These are phyloP conservation scores for Pulveroboletus ravenelii DNA, from an alignment of 768 basidiomycete species.

Conservation along the genomic window DNA sequence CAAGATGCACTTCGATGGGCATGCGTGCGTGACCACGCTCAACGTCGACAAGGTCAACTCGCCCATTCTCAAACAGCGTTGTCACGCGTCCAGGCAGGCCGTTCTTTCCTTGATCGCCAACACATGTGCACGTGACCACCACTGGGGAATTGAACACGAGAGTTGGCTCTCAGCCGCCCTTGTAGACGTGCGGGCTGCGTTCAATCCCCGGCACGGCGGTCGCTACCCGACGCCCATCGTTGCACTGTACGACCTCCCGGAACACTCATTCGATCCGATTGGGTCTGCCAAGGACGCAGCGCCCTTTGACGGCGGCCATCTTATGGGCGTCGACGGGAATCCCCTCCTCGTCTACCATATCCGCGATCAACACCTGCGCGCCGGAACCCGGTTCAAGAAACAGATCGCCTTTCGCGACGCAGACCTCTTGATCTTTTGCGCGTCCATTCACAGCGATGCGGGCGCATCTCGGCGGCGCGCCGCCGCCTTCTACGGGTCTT, in stretches of 20 bases:
- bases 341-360: constrained; percentile 18
- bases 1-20: constrained; percentile 32
- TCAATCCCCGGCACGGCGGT: constrained; percentile 7
- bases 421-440: constrained; percentile 25
- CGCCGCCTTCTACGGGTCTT: constrained; percentile 16
- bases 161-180: constrained; percentile 19
- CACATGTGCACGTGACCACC: constrained; percentile 20
- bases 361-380: constrained; percentile 17
- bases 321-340: constrained; percentile 18
- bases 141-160: constrained; percentile 22
- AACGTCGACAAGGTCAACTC: constrained; percentile 27
- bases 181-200: constrained; percentile 23
- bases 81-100: constrained; percentile 22
- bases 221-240: constrained; percentile 15
- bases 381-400: constrained; percentile 25
- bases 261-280: not conserved
- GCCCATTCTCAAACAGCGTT: constrained; percentile 25
- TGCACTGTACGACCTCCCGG: constrained; percentile 22
- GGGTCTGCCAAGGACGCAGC: constrained; percentile 8
- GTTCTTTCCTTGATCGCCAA: constrained; percentile 19
- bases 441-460: constrained; percentile 4
- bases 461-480: constrained; percentile 10
- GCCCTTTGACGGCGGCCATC: constrained; percentile 19
- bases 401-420: constrained; percentile 18
- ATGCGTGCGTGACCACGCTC: constrained; percentile 39